Evolutionary conservation across 208 protist genomes (phyloP), one percentile per base, ranked within the genome.

Genomic region (Wallacemonas rigidus): DNA sequence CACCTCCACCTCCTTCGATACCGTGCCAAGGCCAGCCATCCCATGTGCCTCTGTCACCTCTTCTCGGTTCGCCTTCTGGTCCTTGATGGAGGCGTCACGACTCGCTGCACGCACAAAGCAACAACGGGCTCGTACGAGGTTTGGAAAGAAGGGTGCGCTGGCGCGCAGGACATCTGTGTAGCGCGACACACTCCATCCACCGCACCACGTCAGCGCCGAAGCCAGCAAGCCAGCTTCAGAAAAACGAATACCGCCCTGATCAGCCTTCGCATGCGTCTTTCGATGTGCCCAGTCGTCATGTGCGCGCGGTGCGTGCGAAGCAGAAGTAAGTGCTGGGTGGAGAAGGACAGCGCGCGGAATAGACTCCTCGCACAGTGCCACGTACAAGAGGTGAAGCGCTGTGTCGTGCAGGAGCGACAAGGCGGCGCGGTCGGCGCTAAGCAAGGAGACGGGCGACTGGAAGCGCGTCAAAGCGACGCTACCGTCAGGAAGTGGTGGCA

Each of bases 361-460:
- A 15, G 60, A 65, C 43, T 44, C 60, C 68, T 92, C 87, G 69
- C 84, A 89, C 12, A 92, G 71, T 14, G 76, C 60, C 39, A 87
- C 68, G 58, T 82, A 83, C 11, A 90, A 48, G 39, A 90, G 68
- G 2, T 75, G 72, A 44, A 78, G 81, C 0, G 76, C 81, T 14
- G 79, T 76, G 45, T 87, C 56, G 61, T 92, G 87, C 71, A 88
- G 69, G 2, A 77, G 45, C 35, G 56, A 67, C 61, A 92, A 15
- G 7, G 71, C 17, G 44, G 36, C 57, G 67, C 48, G 6, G 9
- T n/a, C 5, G 6, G 40, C 40, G 40, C 40, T 78, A 54, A 57
- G 76, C 64, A 80, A 75, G 7, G 63, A 55, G n/a, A 57, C 50
- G 8, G 77, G 81, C 63, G 79, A 75, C 1, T 77, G 69, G 75